Evolutionary conservation across 2,329 filamentous ascomycete species (phyloP).

Genomic region (Pyricularia sp.): DNA sequence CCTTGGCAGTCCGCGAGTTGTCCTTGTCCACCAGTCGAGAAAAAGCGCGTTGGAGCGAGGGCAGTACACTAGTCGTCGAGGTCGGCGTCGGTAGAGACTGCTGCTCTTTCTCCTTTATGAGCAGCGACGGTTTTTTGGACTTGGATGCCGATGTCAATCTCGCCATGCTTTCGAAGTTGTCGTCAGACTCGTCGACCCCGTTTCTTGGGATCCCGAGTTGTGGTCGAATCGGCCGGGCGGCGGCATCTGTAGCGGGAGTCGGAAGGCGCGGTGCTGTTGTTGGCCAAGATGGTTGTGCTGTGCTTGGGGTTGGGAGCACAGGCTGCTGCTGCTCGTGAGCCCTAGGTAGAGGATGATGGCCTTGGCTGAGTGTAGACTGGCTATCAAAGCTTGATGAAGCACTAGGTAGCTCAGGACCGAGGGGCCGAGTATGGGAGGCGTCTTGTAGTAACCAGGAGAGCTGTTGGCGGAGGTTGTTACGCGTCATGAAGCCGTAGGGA

Average conservation of each 20-base stretch:
- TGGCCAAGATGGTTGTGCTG: not conserved
- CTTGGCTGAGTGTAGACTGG: constrained; percentile 5
- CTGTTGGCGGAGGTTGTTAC: constrained; percentile 49
- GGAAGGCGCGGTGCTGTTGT: not conserved
- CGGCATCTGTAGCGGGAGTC: not conserved
- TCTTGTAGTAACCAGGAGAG: constrained; percentile 48
- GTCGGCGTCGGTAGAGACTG: constrained; percentile 15
- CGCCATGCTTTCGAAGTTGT: constrained; percentile 30
- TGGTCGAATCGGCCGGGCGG: not conserved
- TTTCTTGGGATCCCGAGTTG: not conserved
- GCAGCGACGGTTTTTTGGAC: constrained; percentile 33
- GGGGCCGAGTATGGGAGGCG: constrained; percentile 27
- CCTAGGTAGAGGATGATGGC: not conserved
- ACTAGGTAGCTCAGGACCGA: constrained; percentile 26
- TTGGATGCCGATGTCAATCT: constrained; percentile 32
- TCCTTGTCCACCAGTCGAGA: constrained; percentile 5
- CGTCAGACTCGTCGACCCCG: not conserved
- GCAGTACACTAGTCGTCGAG: constrained; percentile 19
- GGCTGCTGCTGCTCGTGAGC: not conserved
- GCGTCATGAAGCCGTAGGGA: constrained; percentile 47
- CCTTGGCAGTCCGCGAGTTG: not conserved
- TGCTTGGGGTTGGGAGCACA: constrained; percentile 1
- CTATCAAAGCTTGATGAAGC: constrained; percentile 16
- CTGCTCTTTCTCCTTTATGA: constrained; percentile 27
- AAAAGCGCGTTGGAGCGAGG: constrained; percentile 25